A percentile compares a stretch with the other conserved stretches of the same genome.
phyloP scores from a whole-genome alignment of 2,329 filamentous ascomycete species.

The Fonsecaea erecta region DNA sequence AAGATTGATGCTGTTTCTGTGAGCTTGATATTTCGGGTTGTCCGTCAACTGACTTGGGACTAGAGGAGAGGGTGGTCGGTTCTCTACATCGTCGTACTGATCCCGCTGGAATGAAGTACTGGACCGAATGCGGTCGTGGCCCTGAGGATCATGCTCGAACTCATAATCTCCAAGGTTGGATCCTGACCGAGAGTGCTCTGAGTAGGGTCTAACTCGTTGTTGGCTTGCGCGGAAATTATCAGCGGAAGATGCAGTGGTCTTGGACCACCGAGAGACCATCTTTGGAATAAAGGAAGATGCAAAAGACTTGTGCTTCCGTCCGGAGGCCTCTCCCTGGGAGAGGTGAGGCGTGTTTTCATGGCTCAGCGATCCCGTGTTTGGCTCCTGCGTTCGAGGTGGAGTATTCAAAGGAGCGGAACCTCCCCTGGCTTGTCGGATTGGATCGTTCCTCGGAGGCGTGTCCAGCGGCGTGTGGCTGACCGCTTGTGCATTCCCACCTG shows the following conservation, averaged over 20 bases:
- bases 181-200: conserved; percentile 72
- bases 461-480: conserved; percentile 23
- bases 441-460: conserved; percentile 28
- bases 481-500: conserved; percentile 25
- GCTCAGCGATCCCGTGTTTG: conserved; percentile 58
- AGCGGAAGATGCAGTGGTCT: conserved; percentile 88
- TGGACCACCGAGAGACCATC: conserved; percentile 85
- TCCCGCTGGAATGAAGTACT: conserved; percentile 49
- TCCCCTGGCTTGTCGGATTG: conserved; percentile 45
- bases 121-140: conserved; percentile 52
- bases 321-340: conserved; percentile 63
- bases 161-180: conserved; percentile 74
- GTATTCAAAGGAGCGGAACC: conserved; percentile 52
- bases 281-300: conserved; percentile 84
- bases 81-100: conserved; percentile 44
- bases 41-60: conserved; percentile 63
- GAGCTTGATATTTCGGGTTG: conserved; percentile 67
- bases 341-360: conserved; percentile 76
- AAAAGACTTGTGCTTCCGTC: conserved; percentile 86
- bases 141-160: conserved; percentile 53
- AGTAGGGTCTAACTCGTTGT: conserved; percentile 60
- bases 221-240: conserved; percentile 73
- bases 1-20: conserved; percentile 66
- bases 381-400: conserved; percentile 50
- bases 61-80: conserved; percentile 63